Conservation (phyloP, 2,329 filamentous ascomycete genomes). For the Hysterium pulicare region DNA sequence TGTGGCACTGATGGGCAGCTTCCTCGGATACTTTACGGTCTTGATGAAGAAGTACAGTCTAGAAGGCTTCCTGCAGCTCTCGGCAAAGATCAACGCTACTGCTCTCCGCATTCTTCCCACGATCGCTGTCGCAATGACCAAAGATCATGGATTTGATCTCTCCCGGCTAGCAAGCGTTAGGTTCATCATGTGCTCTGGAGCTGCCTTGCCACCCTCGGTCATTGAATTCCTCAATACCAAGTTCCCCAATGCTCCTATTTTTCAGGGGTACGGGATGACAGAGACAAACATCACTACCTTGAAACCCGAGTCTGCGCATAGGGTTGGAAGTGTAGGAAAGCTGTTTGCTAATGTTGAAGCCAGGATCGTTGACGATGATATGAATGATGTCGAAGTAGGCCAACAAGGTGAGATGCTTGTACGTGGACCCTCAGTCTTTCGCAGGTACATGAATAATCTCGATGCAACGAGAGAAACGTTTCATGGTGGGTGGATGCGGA, state of each 20-base stretch:
- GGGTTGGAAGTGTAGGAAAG: slow-evolving; percentile 15
- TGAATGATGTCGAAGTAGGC: slow-evolving; percentile 22
- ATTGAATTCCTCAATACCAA: slow-evolving; percentile 11
- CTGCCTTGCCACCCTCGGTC: slow-evolving; percentile 12
- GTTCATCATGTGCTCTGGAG: slow-evolving; percentile 20
- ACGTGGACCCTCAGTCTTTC: slow-evolving; percentile 23
- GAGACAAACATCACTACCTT: slow-evolving; percentile 15
- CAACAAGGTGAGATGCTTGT: slow-evolving; percentile 27
- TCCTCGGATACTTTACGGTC: slow-evolving; percentile 14
- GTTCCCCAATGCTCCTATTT: slow-evolving; percentile 11
- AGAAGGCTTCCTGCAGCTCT: slow-evolving; percentile 10
- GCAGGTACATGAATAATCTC: slow-evolving; percentile 26
- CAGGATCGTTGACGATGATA: slow-evolving; percentile 29
- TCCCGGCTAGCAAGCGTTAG: slow-evolving; percentile 12
- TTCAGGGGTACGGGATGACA: slow-evolving; percentile 23
- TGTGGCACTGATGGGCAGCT: slow-evolving; percentile 13
- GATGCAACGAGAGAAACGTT: slow-evolving; percentile 23
- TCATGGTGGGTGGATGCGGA: slow-evolving; percentile 27
- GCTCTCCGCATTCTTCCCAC: slow-evolving; percentile 18
- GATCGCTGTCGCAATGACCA: slow-evolving; percentile 17
- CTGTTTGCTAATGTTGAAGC: slow-evolving; percentile 15
- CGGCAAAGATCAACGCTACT: slow-evolving; percentile 8
- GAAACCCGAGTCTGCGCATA: slow-evolving; percentile 10
- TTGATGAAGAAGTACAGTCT: slow-evolving; percentile 15
- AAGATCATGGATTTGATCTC: slow-evolving; percentile 12